Conservation (phyloP, 2,329 filamentous ascomycete species). For the Diaporthe nobilis region DNA sequence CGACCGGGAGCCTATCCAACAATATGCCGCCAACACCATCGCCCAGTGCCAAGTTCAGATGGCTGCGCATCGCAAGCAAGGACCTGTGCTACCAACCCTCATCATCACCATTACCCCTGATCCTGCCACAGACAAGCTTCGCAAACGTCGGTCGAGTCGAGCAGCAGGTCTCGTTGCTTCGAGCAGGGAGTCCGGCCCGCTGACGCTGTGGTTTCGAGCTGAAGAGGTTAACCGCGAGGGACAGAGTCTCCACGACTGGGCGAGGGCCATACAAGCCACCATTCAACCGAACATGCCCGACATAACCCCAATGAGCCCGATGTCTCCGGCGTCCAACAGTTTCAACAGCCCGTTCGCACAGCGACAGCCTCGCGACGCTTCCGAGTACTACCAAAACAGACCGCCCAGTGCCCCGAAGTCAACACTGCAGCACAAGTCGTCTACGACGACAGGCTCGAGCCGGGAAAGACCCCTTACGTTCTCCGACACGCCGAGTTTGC, state of each 20-base stretch:
- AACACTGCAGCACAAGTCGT: constrained; percentile 63
- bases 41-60: constrained; percentile 72
- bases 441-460: constrained; percentile 62
- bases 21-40: constrained; percentile 66
- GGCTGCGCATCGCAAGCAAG: constrained; percentile 73
- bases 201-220: constrained; percentile 70
- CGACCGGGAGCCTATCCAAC: constrained; percentile 67
- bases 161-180: constrained; percentile 67
- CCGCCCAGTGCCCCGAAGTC: constrained; percentile 60
- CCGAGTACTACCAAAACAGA: constrained; percentile 57
- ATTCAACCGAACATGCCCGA: constrained; percentile 58
- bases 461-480: constrained; percentile 66
- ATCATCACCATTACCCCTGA: constrained; percentile 68
- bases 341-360: constrained; percentile 68
- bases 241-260: constrained; percentile 69
- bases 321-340: constrained; percentile 67
- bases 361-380: constrained; percentile 54
- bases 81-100: constrained; percentile 71
- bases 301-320: constrained; percentile 61
- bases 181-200: constrained; percentile 64
- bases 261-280: constrained; percentile 62
- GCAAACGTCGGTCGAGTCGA: constrained; percentile 75
- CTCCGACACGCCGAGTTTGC: constrained; percentile 72
- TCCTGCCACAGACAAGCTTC: constrained; percentile 68
- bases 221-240: constrained; percentile 65